phyloP scores from a whole-genome alignment of 331 rosid genomes.

The Erythrophleum ivorense region DNA sequence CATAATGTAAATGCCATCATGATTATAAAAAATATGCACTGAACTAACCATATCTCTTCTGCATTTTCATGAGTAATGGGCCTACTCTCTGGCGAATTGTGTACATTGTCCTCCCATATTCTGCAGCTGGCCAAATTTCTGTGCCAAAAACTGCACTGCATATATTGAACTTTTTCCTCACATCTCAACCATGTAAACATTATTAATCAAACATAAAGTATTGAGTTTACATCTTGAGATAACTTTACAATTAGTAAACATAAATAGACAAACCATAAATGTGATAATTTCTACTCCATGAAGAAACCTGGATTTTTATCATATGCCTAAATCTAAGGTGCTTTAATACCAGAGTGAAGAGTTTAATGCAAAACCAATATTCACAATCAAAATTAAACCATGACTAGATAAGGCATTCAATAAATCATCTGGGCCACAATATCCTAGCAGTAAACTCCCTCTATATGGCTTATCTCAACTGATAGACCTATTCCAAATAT shows the following conservation, averaged over 20 bases:
- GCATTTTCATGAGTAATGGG: slow-evolving; percentile 88
- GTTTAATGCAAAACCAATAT: slow-evolving; percentile 25
- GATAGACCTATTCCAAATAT: neutral
- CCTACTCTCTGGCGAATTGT: slow-evolving; percentile 93
- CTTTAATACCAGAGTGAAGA: neutral
- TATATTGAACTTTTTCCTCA: slow-evolving; percentile 47
- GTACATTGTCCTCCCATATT: slow-evolving; percentile 98
- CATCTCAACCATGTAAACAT: slow-evolving; percentile 37
- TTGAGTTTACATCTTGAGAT: slow-evolving; percentile 12
- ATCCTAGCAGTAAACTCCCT: slow-evolving; percentile 16
- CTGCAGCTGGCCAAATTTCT: slow-evolving; percentile 98
- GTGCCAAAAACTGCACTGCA: slow-evolving; percentile 99
- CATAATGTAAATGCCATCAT: slow-evolving; percentile 22
- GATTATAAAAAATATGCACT: slow-evolving; percentile 11
- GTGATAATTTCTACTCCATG: slow-evolving; percentile 13
- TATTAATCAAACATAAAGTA: slow-evolving; percentile 1
- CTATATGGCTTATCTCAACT: neutral
- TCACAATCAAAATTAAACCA: slow-evolving; percentile 16
- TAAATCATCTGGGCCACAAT: slow-evolving; percentile 17
- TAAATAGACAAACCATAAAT: slow-evolving; percentile 1
- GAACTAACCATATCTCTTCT: slow-evolving; percentile 86
- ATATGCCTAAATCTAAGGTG: slow-evolving; percentile 5
- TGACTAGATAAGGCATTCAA: slow-evolving; percentile 22
- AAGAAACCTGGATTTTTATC: slow-evolving; percentile 21
- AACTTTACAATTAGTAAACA: slow-evolving; percentile 6